These are phyloP conservation scores for Tulasnella sp. DNA, from an alignment of 768 basidiomycete genomes.

Conservation along the genomic window DNA sequence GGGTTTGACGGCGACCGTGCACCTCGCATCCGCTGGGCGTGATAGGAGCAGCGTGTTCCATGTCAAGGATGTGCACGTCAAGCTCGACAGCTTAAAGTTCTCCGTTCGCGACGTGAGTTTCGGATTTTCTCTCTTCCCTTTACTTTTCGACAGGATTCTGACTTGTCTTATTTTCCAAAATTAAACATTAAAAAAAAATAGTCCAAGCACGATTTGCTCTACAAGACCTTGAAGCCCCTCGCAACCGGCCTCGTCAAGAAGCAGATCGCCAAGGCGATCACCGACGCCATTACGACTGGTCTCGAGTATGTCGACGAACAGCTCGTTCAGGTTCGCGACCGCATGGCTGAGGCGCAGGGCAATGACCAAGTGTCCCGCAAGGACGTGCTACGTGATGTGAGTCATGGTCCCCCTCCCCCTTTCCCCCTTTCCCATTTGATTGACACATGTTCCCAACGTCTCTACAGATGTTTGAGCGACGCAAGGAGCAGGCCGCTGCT, in stretches of 20 bases:
- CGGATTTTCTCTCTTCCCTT: too few species aligned
- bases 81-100: slow-evolving; percentile 81
- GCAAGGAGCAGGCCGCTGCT: slow-evolving; percentile 36
- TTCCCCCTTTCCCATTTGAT: background rate
- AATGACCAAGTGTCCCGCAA: slow-evolving; percentile 33
- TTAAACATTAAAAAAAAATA: too few species aligned
- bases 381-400: slow-evolving; percentile 50
- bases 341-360: slow-evolving; percentile 53
- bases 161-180: too few species aligned
- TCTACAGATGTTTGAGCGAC: slow-evolving; percentile 46
- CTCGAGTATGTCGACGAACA: slow-evolving; percentile 84
- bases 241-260: slow-evolving; percentile 76
- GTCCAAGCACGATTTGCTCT: slow-evolving; percentile 75
- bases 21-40: slow-evolving; percentile 46
- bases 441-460: background rate
- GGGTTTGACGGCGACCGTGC: slow-evolving; percentile 60
- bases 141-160: background rate
- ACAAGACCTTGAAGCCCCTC: slow-evolving; percentile 71
- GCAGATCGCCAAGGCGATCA: slow-evolving; percentile 50
- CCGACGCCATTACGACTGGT: slow-evolving; percentile 61
- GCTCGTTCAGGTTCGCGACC: slow-evolving; percentile 74
- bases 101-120: slow-evolving; percentile 58
- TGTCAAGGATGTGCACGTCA: slow-evolving; percentile 59
- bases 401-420: slow-evolving; percentile 19
- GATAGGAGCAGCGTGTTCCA: slow-evolving; percentile 63